These are phyloP conservation scores for Alternaria angustiovoidea DNA, from an alignment of 2,329 filamentous ascomycete species.

Conservation along the genomic window DNA sequence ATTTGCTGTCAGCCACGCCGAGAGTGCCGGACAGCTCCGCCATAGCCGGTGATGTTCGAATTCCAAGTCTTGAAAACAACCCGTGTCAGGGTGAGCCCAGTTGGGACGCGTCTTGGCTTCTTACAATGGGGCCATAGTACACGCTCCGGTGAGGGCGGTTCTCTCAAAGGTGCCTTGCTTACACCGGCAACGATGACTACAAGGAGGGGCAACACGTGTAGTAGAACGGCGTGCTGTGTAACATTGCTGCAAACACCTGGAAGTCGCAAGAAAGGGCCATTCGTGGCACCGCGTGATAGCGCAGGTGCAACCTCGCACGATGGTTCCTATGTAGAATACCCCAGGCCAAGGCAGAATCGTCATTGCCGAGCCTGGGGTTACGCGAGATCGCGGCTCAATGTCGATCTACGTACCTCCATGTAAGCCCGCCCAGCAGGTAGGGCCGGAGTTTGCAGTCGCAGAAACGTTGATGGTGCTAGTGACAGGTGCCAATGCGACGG, in stretches of 20 bases:
- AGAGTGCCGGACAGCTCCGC: background rate
- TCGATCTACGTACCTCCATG: slow-evolving; percentile 10
- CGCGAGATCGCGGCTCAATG: slow-evolving; percentile 16
- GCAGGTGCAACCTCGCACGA: background rate
- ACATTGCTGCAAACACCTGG: background rate
- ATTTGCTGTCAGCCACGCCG: slow-evolving; percentile 1
- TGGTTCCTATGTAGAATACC: background rate
- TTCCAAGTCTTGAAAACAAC: background rate
- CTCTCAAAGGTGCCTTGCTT: background rate
- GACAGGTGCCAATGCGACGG: slow-evolving; percentile 5
- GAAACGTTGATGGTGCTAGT: background rate
- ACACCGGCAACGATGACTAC: background rate
- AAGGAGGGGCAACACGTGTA: background rate
- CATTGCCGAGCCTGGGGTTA: slow-evolving; percentile 21
- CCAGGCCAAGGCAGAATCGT: slow-evolving; percentile 24
- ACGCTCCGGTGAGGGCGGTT: background rate
- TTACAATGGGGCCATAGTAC: background rate
- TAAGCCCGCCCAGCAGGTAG: slow-evolving; percentile 13
- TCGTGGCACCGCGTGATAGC: background rate
- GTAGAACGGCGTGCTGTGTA: background rate
- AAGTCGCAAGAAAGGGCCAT: background rate
- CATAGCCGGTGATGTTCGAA: background rate
- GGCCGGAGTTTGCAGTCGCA: background rate
- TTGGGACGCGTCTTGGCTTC: background rate
- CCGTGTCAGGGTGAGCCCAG: background rate